phyloP scores from a whole-genome alignment of 2,329 filamentous ascomycete species.

The Acrocalymma vagum region DNA sequence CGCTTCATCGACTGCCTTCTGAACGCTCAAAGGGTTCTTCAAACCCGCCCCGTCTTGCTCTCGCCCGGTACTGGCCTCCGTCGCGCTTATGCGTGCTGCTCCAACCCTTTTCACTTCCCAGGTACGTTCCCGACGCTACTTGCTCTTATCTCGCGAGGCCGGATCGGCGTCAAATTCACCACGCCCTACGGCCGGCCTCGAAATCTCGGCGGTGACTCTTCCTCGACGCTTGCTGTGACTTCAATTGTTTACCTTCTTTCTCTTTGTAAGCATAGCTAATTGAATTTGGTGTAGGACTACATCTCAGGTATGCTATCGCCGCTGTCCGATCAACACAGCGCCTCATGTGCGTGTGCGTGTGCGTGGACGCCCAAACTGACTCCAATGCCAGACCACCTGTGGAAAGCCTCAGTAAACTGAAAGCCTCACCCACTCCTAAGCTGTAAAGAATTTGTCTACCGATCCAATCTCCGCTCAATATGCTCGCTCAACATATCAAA shows the following conservation, averaged over 20 bases:
- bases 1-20: conserved; percentile 3
- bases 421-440: conserved; percentile 34
- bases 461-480: conserved; percentile 48
- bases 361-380: conserved; percentile 36
- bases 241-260: conserved; percentile 9
- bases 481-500: conserved; percentile 65
- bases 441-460: conserved; percentile 18
- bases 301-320: conserved; percentile 66
- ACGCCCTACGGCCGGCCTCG: conserved; percentile 18
- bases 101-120: conserved; percentile 62
- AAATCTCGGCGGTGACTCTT: conserved; percentile 12
- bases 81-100: conserved; percentile 59
- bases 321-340: conserved; percentile 20
- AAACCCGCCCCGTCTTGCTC: conserved; percentile 35
- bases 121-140: conserved; percentile 48
- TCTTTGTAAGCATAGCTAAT: conserved; percentile 42
- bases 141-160: conserved; percentile 41
- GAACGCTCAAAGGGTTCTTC: conserved; percentile 30
- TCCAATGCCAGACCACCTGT: conserved; percentile 65
- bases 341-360: too few species aligned
- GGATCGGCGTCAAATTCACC: conserved; percentile 40
- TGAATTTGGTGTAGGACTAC: conserved; percentile 63
- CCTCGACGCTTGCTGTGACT: conserved; percentile 10
- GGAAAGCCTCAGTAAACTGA: conserved; percentile 73
- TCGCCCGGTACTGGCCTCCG: conserved; percentile 28